A percentile compares a stretch with the other conserved stretches of the same genome.
These are phyloP conservation scores for Didymellaceae sp. DNA, from an alignment of 2,329 filamentous ascomycete genomes.

Conservation along the genomic window DNA sequence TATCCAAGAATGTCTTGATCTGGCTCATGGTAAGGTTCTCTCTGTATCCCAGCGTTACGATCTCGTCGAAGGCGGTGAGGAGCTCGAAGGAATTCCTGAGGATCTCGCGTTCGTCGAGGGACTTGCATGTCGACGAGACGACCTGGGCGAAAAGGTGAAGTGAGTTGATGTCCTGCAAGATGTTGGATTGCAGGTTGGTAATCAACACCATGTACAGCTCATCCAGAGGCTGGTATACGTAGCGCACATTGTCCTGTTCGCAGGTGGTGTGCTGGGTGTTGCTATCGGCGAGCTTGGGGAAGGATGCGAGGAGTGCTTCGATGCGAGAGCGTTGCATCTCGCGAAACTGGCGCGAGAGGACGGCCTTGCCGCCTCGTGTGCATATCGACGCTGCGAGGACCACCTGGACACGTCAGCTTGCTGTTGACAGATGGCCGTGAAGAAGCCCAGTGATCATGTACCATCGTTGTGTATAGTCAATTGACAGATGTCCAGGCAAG, in stretches of 20 bases:
- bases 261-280: slow-evolving; percentile 97
- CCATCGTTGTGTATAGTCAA: slow-evolving; percentile 34
- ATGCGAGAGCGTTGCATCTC: slow-evolving; percentile 97
- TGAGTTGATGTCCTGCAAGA: slow-evolving; percentile 98
- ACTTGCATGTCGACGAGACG: slow-evolving; percentile 95
- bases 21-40: slow-evolving; percentile 96
- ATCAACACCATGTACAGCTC: slow-evolving; percentile 99
- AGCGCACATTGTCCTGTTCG: slow-evolving; percentile 99
- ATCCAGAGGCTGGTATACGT: slow-evolving; percentile 98
- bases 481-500: neutral
- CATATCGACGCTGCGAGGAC: slow-evolving; percentile 99
- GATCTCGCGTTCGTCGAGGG: slow-evolving; percentile 93
- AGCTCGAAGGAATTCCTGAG: slow-evolving; percentile 93
- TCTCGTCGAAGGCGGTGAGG: slow-evolving; percentile 94
- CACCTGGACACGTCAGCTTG: slow-evolving; percentile 66
- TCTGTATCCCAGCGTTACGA: slow-evolving; percentile 92
- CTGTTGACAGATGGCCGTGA: slow-evolving; percentile 12
- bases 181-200: slow-evolving; percentile 99
- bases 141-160: slow-evolving; percentile 98
- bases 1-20: slow-evolving; percentile 98
- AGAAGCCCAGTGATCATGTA: slow-evolving; percentile 17
- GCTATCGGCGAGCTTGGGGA: slow-evolving; percentile 95
- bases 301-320: slow-evolving; percentile 93
- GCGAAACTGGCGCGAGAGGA: slow-evolving; percentile 95
- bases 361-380: slow-evolving; percentile 96